Base-by-base conservation (phyloP, 2,329 filamentous ascomycete genomes). In the Phaeomoniella chlamydospora region DNA sequence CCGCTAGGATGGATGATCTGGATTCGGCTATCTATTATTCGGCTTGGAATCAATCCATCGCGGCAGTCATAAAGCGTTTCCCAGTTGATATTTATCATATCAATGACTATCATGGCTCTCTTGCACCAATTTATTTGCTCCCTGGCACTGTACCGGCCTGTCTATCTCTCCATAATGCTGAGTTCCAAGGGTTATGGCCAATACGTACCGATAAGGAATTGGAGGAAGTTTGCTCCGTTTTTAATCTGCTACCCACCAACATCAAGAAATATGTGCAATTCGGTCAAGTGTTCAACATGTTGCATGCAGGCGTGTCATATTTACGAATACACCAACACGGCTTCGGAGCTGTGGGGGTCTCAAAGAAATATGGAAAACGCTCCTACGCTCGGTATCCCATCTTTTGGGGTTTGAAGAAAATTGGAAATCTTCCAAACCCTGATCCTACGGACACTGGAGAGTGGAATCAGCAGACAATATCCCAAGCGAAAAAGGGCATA, bases 1-100 rank as follows among this genome's bases (percentile, higher is more conserved):
- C 74, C 12, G 60, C 72, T 22, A 67, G 74, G 18, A 79, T 79
- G 74, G 74, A 79, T 48, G 74, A 79, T 47, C 59, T 79, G 38
- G 72, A 77, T 43, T 72, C 67, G 43, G 74, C 74, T 9, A 70
- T 79, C 31, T 74, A 77, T 52, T 79, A 79, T 49, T 76, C 72
- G 2, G 72, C 71, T 3, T 79, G 74, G 75, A 79, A 79, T 42
- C 70, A 72, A 50, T 79, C 74, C 48, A 77, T 79, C 44, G 72
- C 74, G 4, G 64, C 74, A 43, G 58, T 72, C 1, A 68, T 77
- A 42, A 63, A 65, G 37, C 66, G 74, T n/a, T 79, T 79, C 49
- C 62, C 67, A n/a, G 58, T 73, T 40, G 70, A 75, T 44, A 48
- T 76, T 14, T 76, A 76, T 49, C 72, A 76, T 47, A 70, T 75